These are phyloP conservation scores for Lineolata rhizophorae DNA, from an alignment of 495 filamentous ascomycete genomes.

Conservation along the genomic window DNA sequence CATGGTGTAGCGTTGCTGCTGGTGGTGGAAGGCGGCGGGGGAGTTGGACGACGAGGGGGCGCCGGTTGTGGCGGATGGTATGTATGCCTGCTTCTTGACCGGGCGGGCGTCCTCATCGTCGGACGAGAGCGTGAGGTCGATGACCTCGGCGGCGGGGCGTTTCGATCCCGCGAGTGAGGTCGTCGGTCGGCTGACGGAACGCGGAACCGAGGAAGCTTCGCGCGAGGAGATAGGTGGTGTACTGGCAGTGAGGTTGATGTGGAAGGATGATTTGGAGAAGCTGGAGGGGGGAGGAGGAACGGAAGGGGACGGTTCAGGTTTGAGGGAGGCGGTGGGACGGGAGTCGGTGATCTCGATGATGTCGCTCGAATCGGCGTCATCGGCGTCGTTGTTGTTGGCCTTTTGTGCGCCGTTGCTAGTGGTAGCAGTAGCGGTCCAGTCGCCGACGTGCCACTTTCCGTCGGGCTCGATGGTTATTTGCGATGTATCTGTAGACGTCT, in stretches of 20 bases:
- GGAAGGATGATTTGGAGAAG: neutral
- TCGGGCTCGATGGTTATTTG: conserved; percentile 81
- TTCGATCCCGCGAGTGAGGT: conserved; percentile 5
- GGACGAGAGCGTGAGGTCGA: conserved; percentile 11
- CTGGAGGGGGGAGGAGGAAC: conserved; percentile 1
- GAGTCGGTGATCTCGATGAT: conserved; percentile 9
- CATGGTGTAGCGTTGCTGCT: too few species aligned
- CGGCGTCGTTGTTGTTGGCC: conserved; percentile 5
- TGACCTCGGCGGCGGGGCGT: conserved; percentile 11
- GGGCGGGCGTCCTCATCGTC: conserved; percentile 6
- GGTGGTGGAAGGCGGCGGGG: too few species aligned
- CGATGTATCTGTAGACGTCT: conserved; percentile 44
- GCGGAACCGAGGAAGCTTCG: conserved; percentile 7
- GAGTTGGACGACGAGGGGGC: too few species aligned
- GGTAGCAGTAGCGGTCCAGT: neutral
- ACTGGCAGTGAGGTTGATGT: too few species aligned
- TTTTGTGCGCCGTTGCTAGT: neutral
- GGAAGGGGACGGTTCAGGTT: conserved; percentile 6
- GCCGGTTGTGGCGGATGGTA: too few species aligned
- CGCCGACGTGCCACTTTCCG: conserved; percentile 38
- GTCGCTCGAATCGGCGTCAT: too few species aligned
- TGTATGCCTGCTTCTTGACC: too few species aligned
- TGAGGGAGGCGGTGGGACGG: conserved; percentile 8
- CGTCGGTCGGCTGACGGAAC: conserved; percentile 3
- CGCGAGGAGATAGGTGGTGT: conserved; percentile 9